These are phyloP conservation scores for Anthostomella pinea DNA, from an alignment of 2,329 filamentous ascomycete species.

Conservation along the genomic window DNA sequence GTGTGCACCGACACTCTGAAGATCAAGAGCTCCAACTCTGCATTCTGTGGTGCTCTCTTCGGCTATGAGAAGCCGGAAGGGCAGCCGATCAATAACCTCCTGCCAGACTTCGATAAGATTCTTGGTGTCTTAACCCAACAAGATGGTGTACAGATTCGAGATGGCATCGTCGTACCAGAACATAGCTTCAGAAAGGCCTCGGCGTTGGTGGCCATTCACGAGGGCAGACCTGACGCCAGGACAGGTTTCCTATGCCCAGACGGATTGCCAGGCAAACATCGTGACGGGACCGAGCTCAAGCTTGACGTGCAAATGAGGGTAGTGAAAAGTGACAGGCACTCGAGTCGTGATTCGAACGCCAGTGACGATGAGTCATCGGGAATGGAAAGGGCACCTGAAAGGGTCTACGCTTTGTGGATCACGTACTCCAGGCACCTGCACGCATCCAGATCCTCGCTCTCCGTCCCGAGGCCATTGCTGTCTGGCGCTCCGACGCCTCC, in stretches of 20 bases:
- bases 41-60: conserved; percentile 90
- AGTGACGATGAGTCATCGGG: conserved; percentile 34
- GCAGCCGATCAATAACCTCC: conserved; percentile 71
- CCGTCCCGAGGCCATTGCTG: conserved; percentile 60
- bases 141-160: conserved; percentile 76
- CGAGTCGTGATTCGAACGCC: conserved; percentile 25
- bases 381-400: conserved; percentile 56
- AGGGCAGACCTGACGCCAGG: conserved; percentile 76
- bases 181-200: conserved; percentile 91
- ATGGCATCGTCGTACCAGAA: conserved; percentile 96
- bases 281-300: conserved; percentile 87
- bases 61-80: conserved; percentile 83
- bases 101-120: conserved; percentile 84
- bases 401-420: conserved; percentile 95
- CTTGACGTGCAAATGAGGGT: conserved; percentile 97
- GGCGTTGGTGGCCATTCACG: conserved; percentile 77
- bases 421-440: conserved; percentile 95
- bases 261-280: conserved; percentile 80
- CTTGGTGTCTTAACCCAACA: conserved; percentile 80
- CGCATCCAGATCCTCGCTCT: conserved; percentile 59
- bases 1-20: conserved; percentile 74
- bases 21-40: conserved; percentile 90
- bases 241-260: conserved; percentile 79
- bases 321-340: conserved; percentile 79
- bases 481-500: conserved; percentile 69